phyloP scores from a whole-genome alignment of 2,329 filamentous ascomycete genomes.

The Alternaria rosae region DNA sequence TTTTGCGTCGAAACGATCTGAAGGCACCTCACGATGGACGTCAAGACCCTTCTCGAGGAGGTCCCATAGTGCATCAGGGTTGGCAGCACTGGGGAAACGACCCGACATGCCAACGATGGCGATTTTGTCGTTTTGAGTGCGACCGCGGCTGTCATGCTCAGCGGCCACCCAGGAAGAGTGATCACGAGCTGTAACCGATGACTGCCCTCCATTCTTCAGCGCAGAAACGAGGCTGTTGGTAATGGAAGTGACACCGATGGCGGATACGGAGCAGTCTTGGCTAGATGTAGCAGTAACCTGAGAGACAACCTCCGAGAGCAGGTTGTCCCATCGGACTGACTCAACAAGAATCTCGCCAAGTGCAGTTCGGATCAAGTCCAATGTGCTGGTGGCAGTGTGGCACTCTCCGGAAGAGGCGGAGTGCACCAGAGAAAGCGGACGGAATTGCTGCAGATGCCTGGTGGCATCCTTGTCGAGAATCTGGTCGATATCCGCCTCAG shows the following conservation, averaged over 20 bases:
- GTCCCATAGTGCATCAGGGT: constrained; percentile 76
- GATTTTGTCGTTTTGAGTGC: constrained; percentile 70
- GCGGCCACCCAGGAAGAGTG: constrained; percentile 53
- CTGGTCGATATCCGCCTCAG: constrained; percentile 58
- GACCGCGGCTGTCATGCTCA: constrained; percentile 46
- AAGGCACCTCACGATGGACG: constrained; percentile 71
- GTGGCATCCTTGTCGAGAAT: constrained; percentile 56
- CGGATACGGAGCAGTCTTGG: constrained; percentile 54
- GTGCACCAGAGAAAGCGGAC: constrained; percentile 55
- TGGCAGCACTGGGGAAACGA: constrained; percentile 76
- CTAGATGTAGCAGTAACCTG: constrained; percentile 54
- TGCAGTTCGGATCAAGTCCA: constrained; percentile 55
- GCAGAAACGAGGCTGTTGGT: constrained; percentile 63
- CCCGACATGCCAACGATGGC: constrained; percentile 87
- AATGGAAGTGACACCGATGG: constrained; percentile 62
- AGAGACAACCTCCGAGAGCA: constrained; percentile 57
- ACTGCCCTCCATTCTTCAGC: constrained; percentile 59
- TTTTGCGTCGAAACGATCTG: constrained; percentile 76
- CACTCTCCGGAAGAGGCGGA: constrained; percentile 57
- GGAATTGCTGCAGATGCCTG: constrained; percentile 52
- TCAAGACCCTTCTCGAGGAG: constrained; percentile 77
- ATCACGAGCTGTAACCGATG: constrained; percentile 53
- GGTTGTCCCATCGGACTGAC: constrained; percentile 59
- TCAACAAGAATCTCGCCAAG: constrained; percentile 56
- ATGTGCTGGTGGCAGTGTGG: constrained; percentile 54